These are phyloP conservation scores for Aspergillus bridgeri DNA, from an alignment of 495 filamentous ascomycete genomes.

Conservation along the genomic window DNA sequence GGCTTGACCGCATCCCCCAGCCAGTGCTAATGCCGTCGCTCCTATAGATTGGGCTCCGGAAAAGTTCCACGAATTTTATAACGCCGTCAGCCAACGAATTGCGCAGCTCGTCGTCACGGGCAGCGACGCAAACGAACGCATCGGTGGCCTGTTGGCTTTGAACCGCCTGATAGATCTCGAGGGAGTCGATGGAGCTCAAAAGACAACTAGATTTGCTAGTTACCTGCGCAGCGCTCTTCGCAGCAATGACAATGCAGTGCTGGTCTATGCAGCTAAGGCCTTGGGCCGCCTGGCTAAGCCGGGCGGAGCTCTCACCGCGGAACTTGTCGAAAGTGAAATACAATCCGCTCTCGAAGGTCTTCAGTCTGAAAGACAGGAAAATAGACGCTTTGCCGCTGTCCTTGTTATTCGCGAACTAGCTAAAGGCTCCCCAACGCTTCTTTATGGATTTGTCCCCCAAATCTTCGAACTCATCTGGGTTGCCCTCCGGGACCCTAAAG, in stretches of 20 bases:
- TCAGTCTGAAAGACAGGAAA: slow-evolving; percentile 90
- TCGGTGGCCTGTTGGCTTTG: slow-evolving; percentile 88
- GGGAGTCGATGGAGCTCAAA: slow-evolving; percentile 88
- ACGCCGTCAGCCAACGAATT: slow-evolving; percentile 70
- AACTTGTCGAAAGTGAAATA: slow-evolving; percentile 94
- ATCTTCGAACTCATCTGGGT: slow-evolving; percentile 96
- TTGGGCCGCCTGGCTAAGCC: slow-evolving; percentile 86
- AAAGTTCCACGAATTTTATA: slow-evolving; percentile 76
- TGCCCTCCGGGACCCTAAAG: slow-evolving; percentile 80
- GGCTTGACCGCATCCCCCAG: not conserved
- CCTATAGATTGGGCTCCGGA: slow-evolving; percentile 68
- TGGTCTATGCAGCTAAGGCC: slow-evolving; percentile 82
- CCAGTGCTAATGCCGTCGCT: slow-evolving; percentile 9
- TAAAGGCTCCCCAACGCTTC: slow-evolving; percentile 83
- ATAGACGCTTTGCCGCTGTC: slow-evolving; percentile 85
- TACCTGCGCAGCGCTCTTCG: slow-evolving; percentile 84
- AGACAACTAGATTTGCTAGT: slow-evolving; percentile 88
- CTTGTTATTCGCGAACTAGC: slow-evolving; percentile 86
- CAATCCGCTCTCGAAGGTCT: slow-evolving; percentile 93
- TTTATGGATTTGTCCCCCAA: slow-evolving; percentile 85
- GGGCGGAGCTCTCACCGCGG: slow-evolving; percentile 90
- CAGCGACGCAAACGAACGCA: slow-evolving; percentile 77
- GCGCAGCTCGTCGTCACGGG: slow-evolving; percentile 71
- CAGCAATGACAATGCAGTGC: slow-evolving; percentile 81
- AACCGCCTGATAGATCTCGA: slow-evolving; percentile 93